Conservation (phyloP, 768 basidiomycete genomes). For the Chlorophyllum brunneum region DNA sequence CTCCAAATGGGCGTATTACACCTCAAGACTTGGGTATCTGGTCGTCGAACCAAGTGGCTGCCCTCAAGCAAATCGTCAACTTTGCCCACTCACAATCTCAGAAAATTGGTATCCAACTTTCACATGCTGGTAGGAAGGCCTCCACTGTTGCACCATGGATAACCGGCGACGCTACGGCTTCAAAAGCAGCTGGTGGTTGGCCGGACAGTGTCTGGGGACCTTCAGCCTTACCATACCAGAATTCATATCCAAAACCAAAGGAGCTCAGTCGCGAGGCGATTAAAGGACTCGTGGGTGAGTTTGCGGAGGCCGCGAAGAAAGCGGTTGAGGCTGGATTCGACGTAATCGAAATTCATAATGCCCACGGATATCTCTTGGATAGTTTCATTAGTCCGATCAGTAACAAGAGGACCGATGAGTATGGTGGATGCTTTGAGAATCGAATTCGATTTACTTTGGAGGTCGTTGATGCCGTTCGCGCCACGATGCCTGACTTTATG, state of each 20-base stretch:
- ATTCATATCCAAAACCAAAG: conserved; percentile 46
- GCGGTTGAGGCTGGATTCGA: conserved; percentile 57
- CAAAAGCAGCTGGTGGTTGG: conserved; percentile 41
- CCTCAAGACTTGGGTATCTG: conserved; percentile 61
- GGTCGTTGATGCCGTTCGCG: conserved; percentile 60
- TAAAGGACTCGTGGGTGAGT: conserved; percentile 51
- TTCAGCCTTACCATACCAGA: conserved; percentile 41
- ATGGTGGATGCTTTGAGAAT: conserved; percentile 71
- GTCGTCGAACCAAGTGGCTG: conserved; percentile 40
- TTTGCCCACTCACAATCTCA: conserved; percentile 71
- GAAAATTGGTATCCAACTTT: conserved; percentile 70
- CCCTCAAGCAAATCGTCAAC: conserved; percentile 27
- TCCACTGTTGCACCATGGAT: conserved; percentile 63
- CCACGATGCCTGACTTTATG: conserved; percentile 51
- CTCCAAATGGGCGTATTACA: conserved; percentile 53
- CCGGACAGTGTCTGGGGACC: conserved; percentile 53
- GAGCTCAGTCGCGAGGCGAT: conserved; percentile 56
- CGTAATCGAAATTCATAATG: conserved; percentile 60
- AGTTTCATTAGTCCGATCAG: conserved; percentile 54
- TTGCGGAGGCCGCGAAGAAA: conserved; percentile 43
- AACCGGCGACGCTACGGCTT: conserved; percentile 23
- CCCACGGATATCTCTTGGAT: conserved; percentile 57
- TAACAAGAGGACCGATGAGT: conserved; percentile 65
- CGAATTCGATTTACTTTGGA: conserved; percentile 60
- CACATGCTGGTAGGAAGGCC: conserved; percentile 72